Base-by-base conservation (phyloP, 2,329 filamentous ascomycete genomes). In the Ciborinia camelliae region DNA sequence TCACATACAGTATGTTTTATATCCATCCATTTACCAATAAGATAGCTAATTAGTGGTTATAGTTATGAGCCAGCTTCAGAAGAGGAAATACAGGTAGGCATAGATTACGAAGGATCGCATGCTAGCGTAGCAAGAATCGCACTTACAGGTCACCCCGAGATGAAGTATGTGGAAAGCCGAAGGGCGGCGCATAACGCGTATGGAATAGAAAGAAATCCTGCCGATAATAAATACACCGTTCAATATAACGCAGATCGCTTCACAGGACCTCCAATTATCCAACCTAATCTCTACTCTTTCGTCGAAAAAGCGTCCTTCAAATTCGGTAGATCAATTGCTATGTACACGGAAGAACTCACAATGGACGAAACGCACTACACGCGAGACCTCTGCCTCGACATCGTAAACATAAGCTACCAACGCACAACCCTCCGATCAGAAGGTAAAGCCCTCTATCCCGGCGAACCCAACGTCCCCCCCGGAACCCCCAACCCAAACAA, bases 111-210 rank as follows among this genome's bases (percentile, higher is more conserved):
- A 48, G 57, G 12, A 3, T 48, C 62, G 18, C 23, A 62, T 35
- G 35, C 43, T 53, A 39, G 2, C 26, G 58, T 72, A 18, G 68
- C 69, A 14, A 66, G 65, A 45, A 68, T 73, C 32, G 68, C 72
- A 20, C 57, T 67, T 3, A 67, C n/a, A 47, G 71, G 72, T 4
- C 71, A 72, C 51, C 72, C 72, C 26, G 72, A 73, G 45, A 72
- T 72, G 41, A 72, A 69, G 52, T 73, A 71, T 57, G 65, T 72
- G 3, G 32, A 62, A 0, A 67, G 66, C 9, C 50, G 51, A 52
- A 15, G 4, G 3, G 14, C 14, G n/a, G 55, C 55, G 1, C 23
- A 20, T 45, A 3, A 32, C 14, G n/a, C n/a, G 8, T 47, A 59
- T 59, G 55, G 55, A 35, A 59, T 59, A 35, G 2, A 35, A 2